Base-by-base conservation (phyloP, 495 filamentous ascomycete genomes). In the Aspergillus sparsus region DNA sequence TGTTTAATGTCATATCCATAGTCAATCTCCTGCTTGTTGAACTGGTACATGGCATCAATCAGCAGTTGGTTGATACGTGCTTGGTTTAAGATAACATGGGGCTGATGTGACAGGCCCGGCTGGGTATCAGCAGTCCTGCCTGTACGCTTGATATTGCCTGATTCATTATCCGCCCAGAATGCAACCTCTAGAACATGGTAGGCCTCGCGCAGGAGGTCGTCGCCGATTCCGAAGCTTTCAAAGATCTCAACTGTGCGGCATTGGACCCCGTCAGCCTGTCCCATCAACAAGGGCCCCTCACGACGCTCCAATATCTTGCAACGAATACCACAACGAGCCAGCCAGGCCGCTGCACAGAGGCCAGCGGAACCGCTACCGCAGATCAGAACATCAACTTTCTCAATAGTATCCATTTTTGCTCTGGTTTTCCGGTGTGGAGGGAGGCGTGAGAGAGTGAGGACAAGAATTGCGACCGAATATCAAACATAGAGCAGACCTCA, bases 241-340 rank as follows among this genome's bases (percentile, higher is more conserved):
- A 92, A 88, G 45, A 95, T 86, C 67, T 94, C 90, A 7, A 92
- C 83, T 1, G 89, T 90, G 1, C 90, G 87, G 58, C 85, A 87
- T 71, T 94, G 90, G 10, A 92, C 81, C 0, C 90, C 90, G 53
- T 93, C 90, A 1, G 90, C 90, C 66, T 93, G 88, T 15, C 90
- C 90, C 37, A 82, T 78, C 50, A 77, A 62, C 57, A 92, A 77
- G 2, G 84, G 85, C 0, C 85, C 87, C 6, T 70, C 62, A 4
- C 85, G 82, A 0, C 79, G 77, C 62, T 92, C 89, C 9, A 91
- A 71, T 56, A 92, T 81, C 61, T 78, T 84, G 74, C 80, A 88
- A 45, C 70, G 73, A 61, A 90, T 75, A 39, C 81, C 80, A 65
- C 79, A 83, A 7, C 80, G 80, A 12, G 88, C 75, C 32, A 91